Percentiles rank a stretch among this genome's conserved stretches.
These are phyloP conservation scores for Phialophora chinensis DNA, from an alignment of 2,329 filamentous ascomycete species.

Conservation along the genomic window DNA sequence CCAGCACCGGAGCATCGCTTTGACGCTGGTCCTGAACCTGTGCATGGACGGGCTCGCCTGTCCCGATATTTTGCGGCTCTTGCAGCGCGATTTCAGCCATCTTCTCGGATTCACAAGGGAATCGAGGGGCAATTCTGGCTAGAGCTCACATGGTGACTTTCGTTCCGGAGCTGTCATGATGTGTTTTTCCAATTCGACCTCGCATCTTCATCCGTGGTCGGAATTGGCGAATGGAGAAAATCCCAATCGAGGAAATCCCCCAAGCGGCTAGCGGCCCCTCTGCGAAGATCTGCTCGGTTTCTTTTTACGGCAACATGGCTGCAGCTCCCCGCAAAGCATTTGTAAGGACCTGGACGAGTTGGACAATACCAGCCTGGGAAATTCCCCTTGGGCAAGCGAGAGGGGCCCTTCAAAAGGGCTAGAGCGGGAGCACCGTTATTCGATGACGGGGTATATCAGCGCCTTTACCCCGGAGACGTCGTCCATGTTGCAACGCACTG, in stretches of 20 bases:
- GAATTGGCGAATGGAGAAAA: slow-evolving; percentile 11
- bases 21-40: not conserved
- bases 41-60: not conserved
- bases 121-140: not conserved
- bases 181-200: not conserved
- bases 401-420: not conserved
- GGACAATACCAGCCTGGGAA: not conserved
- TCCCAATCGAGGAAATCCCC: slow-evolving; percentile 20
- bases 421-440: not conserved
- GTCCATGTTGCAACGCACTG: not conserved
- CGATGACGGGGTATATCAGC: not conserved
- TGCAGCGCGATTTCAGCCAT: slow-evolving; percentile 1
- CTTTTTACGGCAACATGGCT: not conserved
- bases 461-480: not conserved
- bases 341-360: not conserved
- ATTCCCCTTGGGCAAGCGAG: not conserved
- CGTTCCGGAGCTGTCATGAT: not conserved
- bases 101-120: not conserved
- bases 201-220: not conserved
- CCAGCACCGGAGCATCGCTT: not conserved
- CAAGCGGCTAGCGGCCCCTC: slow-evolving; percentile 13
- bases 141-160: not conserved
- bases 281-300: not conserved
- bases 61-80: not conserved
- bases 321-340: not conserved